Percentiles rank a stretch among this genome's conserved stretches.
These are phyloP conservation scores for Gigaspora rosea DNA, from an alignment of 192 early-diverging fungal genomes.

Conservation along the genomic window DNA sequence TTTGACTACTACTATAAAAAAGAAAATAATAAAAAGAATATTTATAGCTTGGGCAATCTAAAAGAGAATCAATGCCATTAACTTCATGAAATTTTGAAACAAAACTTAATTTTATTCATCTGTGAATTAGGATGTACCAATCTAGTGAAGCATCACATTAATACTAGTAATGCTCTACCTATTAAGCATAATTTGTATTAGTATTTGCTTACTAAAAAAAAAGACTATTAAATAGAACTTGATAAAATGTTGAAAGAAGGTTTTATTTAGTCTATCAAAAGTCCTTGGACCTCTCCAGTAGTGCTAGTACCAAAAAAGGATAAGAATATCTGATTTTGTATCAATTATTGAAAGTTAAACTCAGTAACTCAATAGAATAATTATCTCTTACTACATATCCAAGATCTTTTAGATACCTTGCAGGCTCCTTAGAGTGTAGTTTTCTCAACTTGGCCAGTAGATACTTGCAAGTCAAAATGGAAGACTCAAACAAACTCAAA, in stretches of 20 bases:
- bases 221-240: background rate
- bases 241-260: background rate
- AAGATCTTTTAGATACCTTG: slow-evolving; percentile 36
- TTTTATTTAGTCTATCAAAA: background rate
- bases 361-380: slow-evolving; percentile 34
- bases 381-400: slow-evolving; percentile 47
- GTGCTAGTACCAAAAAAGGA: slow-evolving; percentile 47
- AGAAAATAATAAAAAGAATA: too few species aligned
- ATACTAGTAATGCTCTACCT: too few species aligned
- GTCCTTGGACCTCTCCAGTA: slow-evolving; percentile 30
- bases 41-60: too few species aligned
- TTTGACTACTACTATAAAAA: too few species aligned
- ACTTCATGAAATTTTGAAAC: too few species aligned
- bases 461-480: slow-evolving; percentile 33
- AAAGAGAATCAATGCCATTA: too few species aligned
- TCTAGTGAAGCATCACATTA: too few species aligned
- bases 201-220: too few species aligned
- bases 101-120: too few species aligned
- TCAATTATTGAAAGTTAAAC: slow-evolving; percentile 34
- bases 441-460: slow-evolving; percentile 23
- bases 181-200: too few species aligned
- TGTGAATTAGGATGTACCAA: too few species aligned
- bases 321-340: slow-evolving; percentile 20
- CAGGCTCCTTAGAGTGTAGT: slow-evolving; percentile 27
- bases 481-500: background rate